These are phyloP conservation scores for Allium sativum DNA, from an alignment of 106 monocot species.

Conservation along the genomic window DNA sequence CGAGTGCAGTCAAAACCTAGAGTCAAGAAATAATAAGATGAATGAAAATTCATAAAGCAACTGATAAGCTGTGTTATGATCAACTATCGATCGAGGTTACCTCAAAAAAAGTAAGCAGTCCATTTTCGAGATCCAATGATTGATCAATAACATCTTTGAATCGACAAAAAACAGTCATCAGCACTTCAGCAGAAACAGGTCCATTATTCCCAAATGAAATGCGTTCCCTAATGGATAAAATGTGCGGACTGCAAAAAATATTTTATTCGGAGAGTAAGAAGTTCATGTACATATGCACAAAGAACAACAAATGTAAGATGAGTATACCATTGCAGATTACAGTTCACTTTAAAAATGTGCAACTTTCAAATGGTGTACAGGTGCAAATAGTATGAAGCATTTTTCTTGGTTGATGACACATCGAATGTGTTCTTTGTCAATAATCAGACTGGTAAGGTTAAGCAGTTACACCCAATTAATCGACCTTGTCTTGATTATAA, in stretches of 20 bases:
- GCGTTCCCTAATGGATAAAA: slow-evolving; percentile 80
- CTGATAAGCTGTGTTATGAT: not conserved
- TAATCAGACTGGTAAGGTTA: too few species aligned
- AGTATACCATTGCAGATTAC: too few species aligned
- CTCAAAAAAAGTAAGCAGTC: slow-evolving; percentile 86
- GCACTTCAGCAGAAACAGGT: slow-evolving; percentile 40
- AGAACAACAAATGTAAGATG: too few species aligned
- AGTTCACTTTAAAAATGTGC: too few species aligned
- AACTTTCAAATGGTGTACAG: too few species aligned
- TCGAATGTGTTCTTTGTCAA: too few species aligned
- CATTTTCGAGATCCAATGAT: slow-evolving; percentile 68
- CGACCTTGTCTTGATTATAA: too few species aligned
- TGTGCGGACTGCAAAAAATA: slow-evolving; percentile 63
- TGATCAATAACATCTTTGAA: slow-evolving; percentile 54
- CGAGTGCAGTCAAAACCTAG: slow-evolving; percentile 88
- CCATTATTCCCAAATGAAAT: slow-evolving; percentile 72
- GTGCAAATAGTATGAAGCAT: too few species aligned
- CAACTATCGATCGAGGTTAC: slow-evolving; percentile 17
- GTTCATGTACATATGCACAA: too few species aligned
- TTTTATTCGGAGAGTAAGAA: not conserved
- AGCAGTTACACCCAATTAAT: too few species aligned
- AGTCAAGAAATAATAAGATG: not conserved
- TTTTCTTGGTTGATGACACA: too few species aligned
- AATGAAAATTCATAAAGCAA: not conserved
- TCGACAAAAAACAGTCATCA: slow-evolving; percentile 37